phyloP scores from a whole-genome alignment of 139 green algal genomes.

The Gonium pectorale region DNA sequence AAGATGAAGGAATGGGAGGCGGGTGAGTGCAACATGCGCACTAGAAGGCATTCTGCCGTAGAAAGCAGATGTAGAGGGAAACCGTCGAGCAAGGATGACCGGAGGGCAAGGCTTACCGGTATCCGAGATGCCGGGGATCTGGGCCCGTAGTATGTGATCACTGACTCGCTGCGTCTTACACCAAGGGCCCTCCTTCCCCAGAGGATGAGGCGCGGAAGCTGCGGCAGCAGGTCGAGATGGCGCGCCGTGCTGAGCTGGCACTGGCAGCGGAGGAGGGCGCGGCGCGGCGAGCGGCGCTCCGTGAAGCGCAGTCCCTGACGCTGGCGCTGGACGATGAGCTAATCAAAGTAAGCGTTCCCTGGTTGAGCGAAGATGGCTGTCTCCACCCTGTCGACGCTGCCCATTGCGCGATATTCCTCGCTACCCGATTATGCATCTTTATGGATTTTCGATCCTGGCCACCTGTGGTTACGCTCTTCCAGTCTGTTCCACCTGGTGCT shows the following conservation, averaged over 20 bases:
- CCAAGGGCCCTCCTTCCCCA: neutral
- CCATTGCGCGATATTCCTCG: neutral
- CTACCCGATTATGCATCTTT: neutral
- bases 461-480: neutral
- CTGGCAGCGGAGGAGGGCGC: slow-evolving; percentile 48
- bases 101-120: neutral
- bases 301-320: slow-evolving; percentile 46
- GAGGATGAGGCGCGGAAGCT: slow-evolving; percentile 48
- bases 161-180: neutral
- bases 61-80: neutral
- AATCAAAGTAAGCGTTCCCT: slow-evolving; percentile 30
- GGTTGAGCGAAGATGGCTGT: neutral
- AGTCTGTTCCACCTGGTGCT: neutral
- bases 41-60: neutral
- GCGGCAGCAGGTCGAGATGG: slow-evolving; percentile 14
- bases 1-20: slow-evolving; percentile 54
- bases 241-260: neutral
- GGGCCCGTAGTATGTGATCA: neutral
- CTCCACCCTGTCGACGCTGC: neutral
- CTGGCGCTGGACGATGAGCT: slow-evolving; percentile 54
- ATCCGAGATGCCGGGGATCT: neutral
- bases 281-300: slow-evolving; percentile 42
- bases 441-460: neutral
- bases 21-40: neutral
- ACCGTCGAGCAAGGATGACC: neutral